Base-by-base conservation (phyloP, 345 rosid genomes). In the Carallia pectinifolia region DNA sequence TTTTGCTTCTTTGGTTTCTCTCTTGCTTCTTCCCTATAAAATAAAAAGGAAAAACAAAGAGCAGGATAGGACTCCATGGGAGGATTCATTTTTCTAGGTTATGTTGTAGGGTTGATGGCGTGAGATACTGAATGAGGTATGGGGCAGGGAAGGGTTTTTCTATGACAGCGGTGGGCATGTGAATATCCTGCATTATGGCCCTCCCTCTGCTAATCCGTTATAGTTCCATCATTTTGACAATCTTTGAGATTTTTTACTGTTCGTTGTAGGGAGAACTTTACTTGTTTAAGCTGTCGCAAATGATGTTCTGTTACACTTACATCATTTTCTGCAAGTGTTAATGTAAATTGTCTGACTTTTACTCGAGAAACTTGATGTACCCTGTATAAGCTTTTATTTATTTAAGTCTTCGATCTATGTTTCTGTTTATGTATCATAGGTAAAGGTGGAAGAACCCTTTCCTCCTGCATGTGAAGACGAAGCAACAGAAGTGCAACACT, bases 401-500 rank as follows among this genome's bases (percentile, higher is more conserved):
- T 44, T 44, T 3, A 44, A 12, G 16, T 44, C 34, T 56, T 6
- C 3, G 15, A 30, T 56, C 31, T 2, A 19, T 27, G 17, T 33
- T 9, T 55, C 8, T 38, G 23, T 50, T 9, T 50, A 64, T 7
- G 40, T 71, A 52, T 34, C 48, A 65, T 62, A 81, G 86, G 80
- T 74, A 54, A 84, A 88, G 81, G 83, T 71, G 39, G 88, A 85
- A 56, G 86, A 83, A 61, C 66, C 83, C 36, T 64, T 74, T 69
- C 74, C 61, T 65, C 86, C 85, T 67, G 72, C 77, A 4, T 56
- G 61, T 12, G 77, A 83, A 78, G 87, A 81, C 39, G 86, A 86
- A 78, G 56, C 81, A 58, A 58, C 69, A 74, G 86, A 77, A 71
- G 83, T 80, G 70, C 74, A 78, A 68, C 81, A 71, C 69, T 66